Evolutionary conservation across 441 rosid genomes (phyloP).

Genomic region (Populus hybrid): DNA sequence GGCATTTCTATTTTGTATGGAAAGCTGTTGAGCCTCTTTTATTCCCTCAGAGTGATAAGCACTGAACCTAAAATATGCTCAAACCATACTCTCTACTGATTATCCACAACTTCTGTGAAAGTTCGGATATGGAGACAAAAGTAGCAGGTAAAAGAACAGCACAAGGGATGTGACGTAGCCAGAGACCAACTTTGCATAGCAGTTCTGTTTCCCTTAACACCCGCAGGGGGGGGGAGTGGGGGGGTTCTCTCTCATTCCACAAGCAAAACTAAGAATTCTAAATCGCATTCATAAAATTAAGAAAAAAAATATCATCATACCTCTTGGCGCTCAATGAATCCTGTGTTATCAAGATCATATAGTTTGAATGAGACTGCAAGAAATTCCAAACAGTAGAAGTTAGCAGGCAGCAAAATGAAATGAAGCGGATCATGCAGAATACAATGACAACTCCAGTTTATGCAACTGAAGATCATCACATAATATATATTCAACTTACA

Average conservation of each 20-base stretch:
- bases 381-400: slow-evolving; percentile 1
- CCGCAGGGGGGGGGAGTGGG: too few species aligned
- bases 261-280: not conserved
- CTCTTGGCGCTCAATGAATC: slow-evolving; percentile 96
- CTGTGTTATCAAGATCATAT: slow-evolving; percentile 85
- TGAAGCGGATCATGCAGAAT: not conserved
- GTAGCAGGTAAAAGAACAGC: not conserved
- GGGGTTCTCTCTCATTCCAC: not conserved
- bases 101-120: not conserved
- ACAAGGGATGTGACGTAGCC: not conserved
- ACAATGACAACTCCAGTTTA: not conserved
- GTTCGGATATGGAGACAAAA: not conserved
- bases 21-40: not conserved
- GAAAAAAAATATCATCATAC: slow-evolving; percentile 30
- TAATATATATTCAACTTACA: slow-evolving; percentile 46
- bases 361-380: slow-evolving; percentile 90
- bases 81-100: not conserved
- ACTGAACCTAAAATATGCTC: not conserved
- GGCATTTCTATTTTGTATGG: not conserved
- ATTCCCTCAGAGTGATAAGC: not conserved
- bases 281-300: not conserved
- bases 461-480: not conserved
- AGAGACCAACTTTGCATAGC: not conserved
- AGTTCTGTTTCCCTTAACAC: not conserved
- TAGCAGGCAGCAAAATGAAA: not conserved